A percentile compares a stretch with the other conserved stretches of the same genome.
Conservation (phyloP, 768 basidiomycete species). For the Tricholoma sp. region DNA sequence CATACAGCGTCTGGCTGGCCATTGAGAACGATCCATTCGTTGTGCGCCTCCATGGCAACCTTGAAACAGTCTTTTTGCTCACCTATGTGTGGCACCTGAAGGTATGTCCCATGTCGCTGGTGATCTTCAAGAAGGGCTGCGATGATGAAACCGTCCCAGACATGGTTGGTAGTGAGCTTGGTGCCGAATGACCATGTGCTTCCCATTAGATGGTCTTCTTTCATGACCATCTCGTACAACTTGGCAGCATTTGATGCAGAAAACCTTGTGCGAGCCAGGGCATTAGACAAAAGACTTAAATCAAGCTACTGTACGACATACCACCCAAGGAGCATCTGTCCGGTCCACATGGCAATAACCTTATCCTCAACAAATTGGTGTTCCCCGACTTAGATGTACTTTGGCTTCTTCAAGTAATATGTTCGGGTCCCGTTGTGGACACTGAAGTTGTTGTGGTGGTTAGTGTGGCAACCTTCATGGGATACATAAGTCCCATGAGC, state of each 20-base stretch:
- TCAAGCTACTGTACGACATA: conserved; percentile 4
- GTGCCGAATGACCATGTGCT: conserved; percentile 19
- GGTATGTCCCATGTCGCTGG: neutral
- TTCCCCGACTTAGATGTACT: conserved; percentile 21
- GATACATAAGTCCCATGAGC: neutral
- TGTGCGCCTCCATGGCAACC: conserved; percentile 20
- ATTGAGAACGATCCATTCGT: conserved; percentile 14
- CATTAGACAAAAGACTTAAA: neutral
- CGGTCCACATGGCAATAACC: conserved; percentile 13
- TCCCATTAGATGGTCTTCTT: conserved; percentile 4
- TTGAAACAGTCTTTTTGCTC: conserved; percentile 21
- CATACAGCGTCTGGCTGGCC: conserved; percentile 21
- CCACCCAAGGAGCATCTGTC: conserved; percentile 18
- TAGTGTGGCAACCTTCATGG: conserved; percentile 15
- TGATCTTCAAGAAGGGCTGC: conserved; percentile 21
- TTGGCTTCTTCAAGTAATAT: conserved; percentile 17
- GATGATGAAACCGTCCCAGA: conserved; percentile 27
- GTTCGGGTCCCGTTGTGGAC: conserved; percentile 10
- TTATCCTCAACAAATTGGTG: conserved; percentile 21
- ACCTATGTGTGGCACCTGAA: conserved; percentile 22
- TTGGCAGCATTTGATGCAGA: conserved; percentile 15
- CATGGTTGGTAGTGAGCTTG: conserved; percentile 19
- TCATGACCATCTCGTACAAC: conserved; percentile 12
- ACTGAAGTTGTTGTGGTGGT: conserved; percentile 19
- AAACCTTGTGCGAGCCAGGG: conserved; percentile 5